Conservation (phyloP, 768 basidiomycete genomes). For the Peribolospora kevripleyi region DNA sequence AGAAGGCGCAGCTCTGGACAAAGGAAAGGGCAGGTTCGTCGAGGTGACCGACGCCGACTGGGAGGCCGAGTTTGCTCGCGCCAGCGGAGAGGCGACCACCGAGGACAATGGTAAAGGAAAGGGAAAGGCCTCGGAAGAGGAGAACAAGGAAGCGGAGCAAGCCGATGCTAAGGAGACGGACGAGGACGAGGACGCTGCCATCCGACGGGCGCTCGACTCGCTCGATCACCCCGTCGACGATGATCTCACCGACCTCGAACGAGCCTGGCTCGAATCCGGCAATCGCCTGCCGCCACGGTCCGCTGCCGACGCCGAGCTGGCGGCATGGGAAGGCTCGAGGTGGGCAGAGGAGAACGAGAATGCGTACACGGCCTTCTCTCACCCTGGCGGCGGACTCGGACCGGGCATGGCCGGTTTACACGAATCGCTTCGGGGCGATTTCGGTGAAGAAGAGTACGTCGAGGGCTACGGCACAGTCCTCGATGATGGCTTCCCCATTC, state of each 20-base stretch:
- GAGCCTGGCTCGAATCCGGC: conserved; percentile 11
- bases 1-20: conserved; percentile 23
- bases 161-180: background rate
- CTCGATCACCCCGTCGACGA: conserved; percentile 10
- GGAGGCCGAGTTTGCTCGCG: conserved; percentile 12
- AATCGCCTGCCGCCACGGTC: background rate
- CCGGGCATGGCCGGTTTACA: conserved; percentile 7
- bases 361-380: conserved; percentile 10
- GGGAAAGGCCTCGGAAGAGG: background rate
- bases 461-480: background rate
- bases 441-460: conserved; percentile 2
- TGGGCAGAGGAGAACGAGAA: conserved; percentile 19
- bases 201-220: background rate
- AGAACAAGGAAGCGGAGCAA: background rate
- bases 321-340: conserved; percentile 14
- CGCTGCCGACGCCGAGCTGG: conserved; percentile 8
- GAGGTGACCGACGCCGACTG: conserved; percentile 15
- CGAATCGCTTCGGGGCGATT: conserved; percentile 4
- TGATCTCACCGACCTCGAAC: conserved; percentile 11
- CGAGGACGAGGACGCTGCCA: background rate
- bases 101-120: background rate
- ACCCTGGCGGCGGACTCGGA: conserved; percentile 16
- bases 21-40: conserved; percentile 39
- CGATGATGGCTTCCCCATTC: conserved; percentile 47
- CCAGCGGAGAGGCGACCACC: background rate